A percentile compares a stretch with the other conserved stretches of the same genome.
Conservation (phyloP, 371 early-diverging fungal genomes). For the Rhizopus arrhizus region DNA sequence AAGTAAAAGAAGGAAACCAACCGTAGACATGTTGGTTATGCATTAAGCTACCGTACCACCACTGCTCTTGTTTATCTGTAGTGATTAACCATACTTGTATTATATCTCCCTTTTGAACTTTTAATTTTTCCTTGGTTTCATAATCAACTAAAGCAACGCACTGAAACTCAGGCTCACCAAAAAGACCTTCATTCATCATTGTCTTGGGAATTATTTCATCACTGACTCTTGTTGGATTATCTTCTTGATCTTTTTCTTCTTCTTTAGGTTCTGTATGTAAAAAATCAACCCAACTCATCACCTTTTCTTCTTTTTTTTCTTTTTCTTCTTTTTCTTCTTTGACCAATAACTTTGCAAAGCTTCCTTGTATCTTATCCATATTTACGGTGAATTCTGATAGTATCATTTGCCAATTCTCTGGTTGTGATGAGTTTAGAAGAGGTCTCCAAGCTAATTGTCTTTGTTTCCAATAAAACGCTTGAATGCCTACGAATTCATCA, state of each 20-base stretch:
- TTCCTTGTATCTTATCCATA: conserved; percentile 51
- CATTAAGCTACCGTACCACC: neutral
- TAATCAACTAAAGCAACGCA: conserved; percentile 17
- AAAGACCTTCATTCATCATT: conserved; percentile 12
- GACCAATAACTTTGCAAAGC: conserved; percentile 31
- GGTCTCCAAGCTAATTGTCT: conserved; percentile 46
- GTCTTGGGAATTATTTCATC: neutral
- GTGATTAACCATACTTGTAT: conserved; percentile 23
- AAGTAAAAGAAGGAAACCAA: conserved; percentile 4
- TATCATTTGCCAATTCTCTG: neutral
- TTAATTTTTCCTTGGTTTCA: conserved; percentile 20
- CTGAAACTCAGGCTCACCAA: conserved; percentile 22
- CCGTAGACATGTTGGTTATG: neutral
- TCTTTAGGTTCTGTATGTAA: neutral
- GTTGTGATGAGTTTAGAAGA: neutral
- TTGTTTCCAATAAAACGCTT: conserved; percentile 37
- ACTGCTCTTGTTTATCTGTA: neutral
- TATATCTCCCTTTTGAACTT: conserved; percentile 21
- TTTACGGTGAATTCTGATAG: conserved; percentile 1
- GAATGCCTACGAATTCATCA: conserved; percentile 53
- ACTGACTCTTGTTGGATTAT: no score
- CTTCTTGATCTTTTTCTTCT: neutral
- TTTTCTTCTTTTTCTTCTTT: conserved; percentile 2
- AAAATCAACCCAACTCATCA: conserved; percentile 7
- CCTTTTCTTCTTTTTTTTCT: neutral